Conservation (phyloP, 75 land plant genomes). For the Pinus albicaulis region DNA sequence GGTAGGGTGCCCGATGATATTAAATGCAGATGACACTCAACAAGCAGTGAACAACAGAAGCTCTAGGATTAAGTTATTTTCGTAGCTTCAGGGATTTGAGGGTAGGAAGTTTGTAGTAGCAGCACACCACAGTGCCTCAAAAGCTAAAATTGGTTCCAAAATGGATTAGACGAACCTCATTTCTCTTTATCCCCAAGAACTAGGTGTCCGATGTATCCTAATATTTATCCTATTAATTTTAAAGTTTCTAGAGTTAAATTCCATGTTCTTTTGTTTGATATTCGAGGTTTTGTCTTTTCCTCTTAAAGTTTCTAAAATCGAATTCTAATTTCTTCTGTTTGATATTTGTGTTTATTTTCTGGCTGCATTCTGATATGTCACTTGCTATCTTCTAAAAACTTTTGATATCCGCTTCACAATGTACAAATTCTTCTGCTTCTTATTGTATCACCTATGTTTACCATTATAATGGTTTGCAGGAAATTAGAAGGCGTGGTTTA, state of each 20-base stretch:
- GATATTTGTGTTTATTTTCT: too few species aligned
- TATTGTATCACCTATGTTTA: not conserved
- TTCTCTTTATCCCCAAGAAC: not conserved
- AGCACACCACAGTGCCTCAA: not conserved
- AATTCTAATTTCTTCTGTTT: too few species aligned
- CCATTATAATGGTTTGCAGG: conserved; percentile 5
- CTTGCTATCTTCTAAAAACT: conserved; percentile 1
- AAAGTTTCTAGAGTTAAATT: not conserved
- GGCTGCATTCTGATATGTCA: too few species aligned
- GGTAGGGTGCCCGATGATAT: not conserved
- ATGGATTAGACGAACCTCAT: not conserved
- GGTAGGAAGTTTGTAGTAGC: not conserved
- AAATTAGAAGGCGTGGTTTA: conserved; percentile 34
- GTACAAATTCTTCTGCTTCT: conserved; percentile 3
- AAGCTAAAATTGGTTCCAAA: not conserved
- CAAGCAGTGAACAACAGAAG: too few species aligned
- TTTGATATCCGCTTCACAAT: not conserved
- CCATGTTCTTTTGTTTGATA: not conserved
- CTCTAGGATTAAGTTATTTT: not conserved
- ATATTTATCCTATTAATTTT: not conserved
- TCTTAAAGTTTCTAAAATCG: too few species aligned
- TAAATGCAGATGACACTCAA: not conserved
- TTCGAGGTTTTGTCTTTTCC: not conserved
- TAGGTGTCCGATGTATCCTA: not conserved
- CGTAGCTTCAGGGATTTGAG: not conserved